Percentiles rank a stretch among this genome's conserved stretches.
These are phyloP conservation scores for Craspedostauros australis DNA, from an alignment of 108 stramenopile species.

Conservation along the genomic window DNA sequence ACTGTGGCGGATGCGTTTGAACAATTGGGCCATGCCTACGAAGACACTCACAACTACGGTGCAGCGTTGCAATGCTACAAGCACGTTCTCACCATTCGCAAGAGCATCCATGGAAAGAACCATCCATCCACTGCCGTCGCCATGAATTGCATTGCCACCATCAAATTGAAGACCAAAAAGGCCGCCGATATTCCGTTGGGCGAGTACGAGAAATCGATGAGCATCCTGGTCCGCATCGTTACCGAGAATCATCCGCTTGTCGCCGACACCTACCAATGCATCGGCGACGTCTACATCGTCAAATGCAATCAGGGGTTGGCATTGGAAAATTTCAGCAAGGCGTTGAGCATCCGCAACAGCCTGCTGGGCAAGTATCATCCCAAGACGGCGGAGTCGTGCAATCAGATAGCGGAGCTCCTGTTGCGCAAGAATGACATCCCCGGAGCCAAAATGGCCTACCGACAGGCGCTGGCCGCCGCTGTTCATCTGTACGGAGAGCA, in stretches of 20 bases:
- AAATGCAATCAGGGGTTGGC: constrained; percentile 15
- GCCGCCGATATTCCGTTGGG: neutral
- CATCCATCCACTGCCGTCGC: constrained; percentile 13
- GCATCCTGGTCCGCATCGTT: constrained; percentile 11
- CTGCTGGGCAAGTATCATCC: constrained; percentile 28
- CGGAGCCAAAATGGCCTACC: constrained; percentile 17
- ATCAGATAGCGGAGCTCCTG: constrained; percentile 18
- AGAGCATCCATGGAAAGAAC: constrained; percentile 15
- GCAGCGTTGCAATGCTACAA: constrained; percentile 19
- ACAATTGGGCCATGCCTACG: too few species aligned
- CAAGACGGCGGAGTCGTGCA: constrained; percentile 12
- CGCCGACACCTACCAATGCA: constrained; percentile 26
- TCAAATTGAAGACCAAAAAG: constrained; percentile 9
- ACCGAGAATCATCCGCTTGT: constrained; percentile 26
- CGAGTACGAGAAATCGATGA: constrained; percentile 19
- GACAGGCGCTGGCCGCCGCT: constrained; percentile 10
- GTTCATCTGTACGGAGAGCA: constrained; percentile 8
- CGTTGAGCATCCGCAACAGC: constrained; percentile 20
- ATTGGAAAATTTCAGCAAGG: constrained; percentile 24
- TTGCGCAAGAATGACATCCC: constrained; percentile 15
- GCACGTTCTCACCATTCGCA: constrained; percentile 23
- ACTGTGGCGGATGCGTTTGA: too few species aligned
- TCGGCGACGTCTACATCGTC: constrained; percentile 15
- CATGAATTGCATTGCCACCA: constrained; percentile 15
- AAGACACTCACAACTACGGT: constrained; percentile 7